Evolutionary conservation across 1,284 basidiomycete species (phyloP), one percentile per base, ranked within the genome.

Genomic region (Melampsora americana): DNA sequence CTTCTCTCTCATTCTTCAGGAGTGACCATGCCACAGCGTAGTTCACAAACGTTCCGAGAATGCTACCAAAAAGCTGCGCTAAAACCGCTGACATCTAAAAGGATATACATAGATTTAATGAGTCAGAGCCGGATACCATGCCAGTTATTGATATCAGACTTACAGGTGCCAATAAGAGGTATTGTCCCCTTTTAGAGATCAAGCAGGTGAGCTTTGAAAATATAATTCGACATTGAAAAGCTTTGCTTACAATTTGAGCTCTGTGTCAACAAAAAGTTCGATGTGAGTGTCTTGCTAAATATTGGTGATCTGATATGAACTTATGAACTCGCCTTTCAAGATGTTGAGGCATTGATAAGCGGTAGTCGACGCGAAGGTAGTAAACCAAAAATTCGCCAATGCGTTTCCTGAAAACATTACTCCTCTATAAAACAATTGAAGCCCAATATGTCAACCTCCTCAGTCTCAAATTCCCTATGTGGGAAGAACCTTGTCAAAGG

Each of bases 1-100:
- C 72, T 28, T 75, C 72, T 61, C 72, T 44, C 35, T 75, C 65
- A 46, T 28, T 77, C 32, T 56, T 35, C 60, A 77, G 26, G 60
- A 77, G 60, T 42, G 42, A 48, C 39, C 48, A 67, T 44, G 28
- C 66, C 59, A 26, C 53, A 39, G 16, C 44, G 18, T 48, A 75
- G 48, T 30, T 66, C 39, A 12, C 50, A 56, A 62, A 67, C 60
- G 30, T 75, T 68, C 20, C 56, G 18, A 75, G 50, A 30, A 75
- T 53, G 20, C 72, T 64, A 46, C 72, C 72, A 61, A 67, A 66
- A 0, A 75, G 66, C 44, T 67, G 66, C 11, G 65, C 72, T 66
- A 68, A 14, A 6, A 75, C 72, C 18, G 67, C 56, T 6, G 50
- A 42, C 53, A 75, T 66, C 71, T 56, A 23, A 20, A n/a, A 56